Evolutionary conservation across 2,329 filamentous ascomycete species (phyloP).

Genomic region (Penicillium italicum): DNA sequence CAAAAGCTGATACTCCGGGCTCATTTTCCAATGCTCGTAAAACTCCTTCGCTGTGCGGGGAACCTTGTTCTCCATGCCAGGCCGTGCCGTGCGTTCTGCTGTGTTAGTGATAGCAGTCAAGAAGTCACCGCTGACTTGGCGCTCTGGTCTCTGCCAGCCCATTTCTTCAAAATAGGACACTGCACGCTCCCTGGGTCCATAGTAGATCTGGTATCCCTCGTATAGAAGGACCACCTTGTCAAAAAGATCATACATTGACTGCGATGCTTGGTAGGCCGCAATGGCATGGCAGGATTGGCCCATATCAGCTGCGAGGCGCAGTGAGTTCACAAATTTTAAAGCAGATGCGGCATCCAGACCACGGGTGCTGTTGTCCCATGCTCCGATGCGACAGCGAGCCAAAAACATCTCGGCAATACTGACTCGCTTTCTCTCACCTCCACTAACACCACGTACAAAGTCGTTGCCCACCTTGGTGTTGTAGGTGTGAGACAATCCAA

Average conservation of each 20-base stretch:
- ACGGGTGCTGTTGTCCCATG: slow-evolving; percentile 45
- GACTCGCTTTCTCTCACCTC: slow-evolving; percentile 57
- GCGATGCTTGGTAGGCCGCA: slow-evolving; percentile 50
- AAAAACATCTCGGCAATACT: slow-evolving; percentile 52
- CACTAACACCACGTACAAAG: slow-evolving; percentile 56
- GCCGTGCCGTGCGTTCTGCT: slow-evolving; percentile 50
- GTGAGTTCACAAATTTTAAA: slow-evolving; percentile 50
- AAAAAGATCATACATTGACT: slow-evolving; percentile 52
- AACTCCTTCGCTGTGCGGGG: slow-evolving; percentile 68
- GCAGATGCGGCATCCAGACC: slow-evolving; percentile 51
- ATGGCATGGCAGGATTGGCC: slow-evolving; percentile 46
- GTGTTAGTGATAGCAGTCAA: slow-evolving; percentile 64
- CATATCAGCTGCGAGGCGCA: slow-evolving; percentile 47
- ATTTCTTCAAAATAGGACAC: slow-evolving; percentile 63
- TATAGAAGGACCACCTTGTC: slow-evolving; percentile 69
- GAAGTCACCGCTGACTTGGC: slow-evolving; percentile 66
- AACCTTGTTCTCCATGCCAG: slow-evolving; percentile 58
- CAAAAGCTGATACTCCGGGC: slow-evolving; percentile 42
- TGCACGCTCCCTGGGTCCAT: slow-evolving; percentile 58
- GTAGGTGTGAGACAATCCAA: slow-evolving; percentile 44
- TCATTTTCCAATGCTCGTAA: slow-evolving; percentile 52
- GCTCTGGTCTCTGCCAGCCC: slow-evolving; percentile 62
- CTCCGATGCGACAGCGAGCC: slow-evolving; percentile 39
- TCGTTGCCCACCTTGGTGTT: slow-evolving; percentile 47
- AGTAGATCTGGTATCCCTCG: slow-evolving; percentile 71